Base-by-base conservation (phyloP, 2,329 filamentous ascomycete species). In the Graphilbum fragrans region DNA sequence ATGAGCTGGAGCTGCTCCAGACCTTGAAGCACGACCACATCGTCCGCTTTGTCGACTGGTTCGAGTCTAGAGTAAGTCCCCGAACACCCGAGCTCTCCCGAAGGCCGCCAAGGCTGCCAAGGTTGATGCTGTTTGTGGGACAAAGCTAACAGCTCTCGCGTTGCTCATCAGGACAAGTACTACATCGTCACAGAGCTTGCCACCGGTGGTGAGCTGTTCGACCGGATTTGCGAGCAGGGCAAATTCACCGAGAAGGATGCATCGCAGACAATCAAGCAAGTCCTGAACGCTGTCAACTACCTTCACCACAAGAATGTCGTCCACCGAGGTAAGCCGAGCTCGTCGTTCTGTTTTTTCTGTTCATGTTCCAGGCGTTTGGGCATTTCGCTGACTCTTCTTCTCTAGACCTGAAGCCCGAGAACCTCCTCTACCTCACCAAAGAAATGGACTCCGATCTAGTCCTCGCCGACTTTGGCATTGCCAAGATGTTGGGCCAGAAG, bases 241-340 rank as follows among this genome's bases (percentile, higher is more conserved):
- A 94, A 86, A 59, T 98, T 96, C 65, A 98, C 92, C 14, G 92
- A 98, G 61, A 96, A 94, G 66, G 92, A 98, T 65, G 88, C 87
- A 12, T 90, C 88, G 18, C 82, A 92, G 62, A 96, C 90, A 10
- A 96, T 98, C 59, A 84, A 82, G 56, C 88, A 98, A 63, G 82
- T 98, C 25, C 75, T 98, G 23, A 82, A 81, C 50, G 92, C 93
- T 19, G 92, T 98, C 50, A 75, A 94, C 64, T 98, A 95, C 58
- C 77, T 98, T 33, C 92, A 98, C 64, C 69, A 82, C 55, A 92
- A 92, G 57, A 88, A 95, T 56, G 87, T 98, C 47, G 92, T 98
- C 39, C 92, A 98, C 64, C 72, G 92, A 79, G 88, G 88, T 90
- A 63, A 20, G 38, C 12, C 16, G 19, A 11, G 7, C 32, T 39